phyloP scores from a whole-genome alignment of 108 stramenopile genomes.

The Cyclotella atomus region DNA sequence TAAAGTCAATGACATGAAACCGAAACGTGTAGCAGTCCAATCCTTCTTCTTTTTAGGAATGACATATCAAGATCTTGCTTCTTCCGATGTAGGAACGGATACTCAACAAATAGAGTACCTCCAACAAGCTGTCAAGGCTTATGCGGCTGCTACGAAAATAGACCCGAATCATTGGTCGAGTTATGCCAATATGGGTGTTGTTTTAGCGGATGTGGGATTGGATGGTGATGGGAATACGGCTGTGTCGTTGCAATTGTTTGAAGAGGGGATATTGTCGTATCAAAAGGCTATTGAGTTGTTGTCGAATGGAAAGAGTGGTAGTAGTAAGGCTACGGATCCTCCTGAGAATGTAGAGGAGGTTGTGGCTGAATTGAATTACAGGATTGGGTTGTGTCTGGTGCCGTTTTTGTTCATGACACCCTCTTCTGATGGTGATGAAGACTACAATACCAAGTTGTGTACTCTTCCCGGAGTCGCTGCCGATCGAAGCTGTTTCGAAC shows the following conservation, averaged over 20 bases:
- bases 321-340: conserved; percentile 60
- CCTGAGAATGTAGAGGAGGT: conserved; percentile 61
- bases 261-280: conserved; percentile 68
- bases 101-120: conserved; percentile 12
- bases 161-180: conserved; percentile 71
- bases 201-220: conserved; percentile 55
- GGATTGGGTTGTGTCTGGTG: conserved; percentile 68
- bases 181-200: conserved; percentile 64
- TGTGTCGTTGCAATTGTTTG: conserved; percentile 39
- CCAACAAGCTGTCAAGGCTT: conserved; percentile 34
- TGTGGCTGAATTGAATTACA: conserved; percentile 71
- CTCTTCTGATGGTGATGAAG: neutral
- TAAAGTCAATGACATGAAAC: neutral
- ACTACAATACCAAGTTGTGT: conserved; percentile 31
- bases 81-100: conserved; percentile 23
- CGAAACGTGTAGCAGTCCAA: neutral
- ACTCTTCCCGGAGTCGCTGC: conserved; percentile 48
- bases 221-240: conserved; percentile 20
- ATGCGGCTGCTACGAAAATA: conserved; percentile 54
- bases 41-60: conserved; percentile 70
- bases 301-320: conserved; percentile 16
- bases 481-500: conserved; percentile 54
- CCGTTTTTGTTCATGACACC: conserved; percentile 23
- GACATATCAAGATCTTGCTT: conserved; percentile 63
- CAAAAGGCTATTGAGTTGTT: conserved; percentile 75